phyloP scores from a whole-genome alignment of 2,329 filamentous ascomycete species.

The Rhytidhysteron rufulum region DNA sequence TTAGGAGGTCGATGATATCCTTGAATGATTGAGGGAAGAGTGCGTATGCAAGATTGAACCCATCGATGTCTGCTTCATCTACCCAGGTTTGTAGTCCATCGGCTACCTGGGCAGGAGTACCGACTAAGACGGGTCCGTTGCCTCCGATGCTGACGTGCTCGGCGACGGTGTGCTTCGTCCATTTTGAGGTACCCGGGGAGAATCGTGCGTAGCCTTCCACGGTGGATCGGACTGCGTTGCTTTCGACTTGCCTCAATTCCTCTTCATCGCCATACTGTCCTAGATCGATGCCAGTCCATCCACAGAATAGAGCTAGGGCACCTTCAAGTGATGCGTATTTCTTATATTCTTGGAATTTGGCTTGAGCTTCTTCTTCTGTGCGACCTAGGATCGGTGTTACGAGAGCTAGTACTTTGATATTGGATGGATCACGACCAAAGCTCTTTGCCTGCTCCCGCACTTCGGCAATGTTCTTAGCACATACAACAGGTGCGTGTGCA shows the following conservation, averaged over 20 bases:
- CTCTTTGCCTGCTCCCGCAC: slow-evolving; percentile 54
- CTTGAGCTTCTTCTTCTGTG: slow-evolving; percentile 63
- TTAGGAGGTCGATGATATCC: slow-evolving; percentile 61
- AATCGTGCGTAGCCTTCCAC: slow-evolving; percentile 55
- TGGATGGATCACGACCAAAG: slow-evolving; percentile 55
- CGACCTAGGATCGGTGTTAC: slow-evolving; percentile 62
- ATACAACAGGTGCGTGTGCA: slow-evolving; percentile 59
- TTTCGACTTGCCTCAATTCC: slow-evolving; percentile 59
- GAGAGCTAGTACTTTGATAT: slow-evolving; percentile 66
- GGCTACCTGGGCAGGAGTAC: slow-evolving; percentile 61
- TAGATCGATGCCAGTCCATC: slow-evolving; percentile 69
- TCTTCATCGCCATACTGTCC: slow-evolving; percentile 59
- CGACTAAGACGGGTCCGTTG: slow-evolving; percentile 61
- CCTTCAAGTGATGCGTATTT: slow-evolving; percentile 63
- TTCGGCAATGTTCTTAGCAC: slow-evolving; percentile 60
- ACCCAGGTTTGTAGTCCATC: slow-evolving; percentile 67
- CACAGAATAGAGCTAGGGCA: slow-evolving; percentile 66
- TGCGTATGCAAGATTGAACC: slow-evolving; percentile 71
- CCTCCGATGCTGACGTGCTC: slow-evolving; percentile 66
- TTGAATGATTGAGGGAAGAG: slow-evolving; percentile 66
- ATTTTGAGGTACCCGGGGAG: slow-evolving; percentile 59
- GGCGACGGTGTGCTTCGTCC: slow-evolving; percentile 69
- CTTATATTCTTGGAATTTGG: slow-evolving; percentile 60
- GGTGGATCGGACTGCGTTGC: slow-evolving; percentile 55
- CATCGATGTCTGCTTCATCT: slow-evolving; percentile 65